Evolutionary conservation across 2,329 filamentous ascomycete genomes (phyloP), one percentile per base, ranked within the genome.

Genomic region (Beauveria sp.): DNA sequence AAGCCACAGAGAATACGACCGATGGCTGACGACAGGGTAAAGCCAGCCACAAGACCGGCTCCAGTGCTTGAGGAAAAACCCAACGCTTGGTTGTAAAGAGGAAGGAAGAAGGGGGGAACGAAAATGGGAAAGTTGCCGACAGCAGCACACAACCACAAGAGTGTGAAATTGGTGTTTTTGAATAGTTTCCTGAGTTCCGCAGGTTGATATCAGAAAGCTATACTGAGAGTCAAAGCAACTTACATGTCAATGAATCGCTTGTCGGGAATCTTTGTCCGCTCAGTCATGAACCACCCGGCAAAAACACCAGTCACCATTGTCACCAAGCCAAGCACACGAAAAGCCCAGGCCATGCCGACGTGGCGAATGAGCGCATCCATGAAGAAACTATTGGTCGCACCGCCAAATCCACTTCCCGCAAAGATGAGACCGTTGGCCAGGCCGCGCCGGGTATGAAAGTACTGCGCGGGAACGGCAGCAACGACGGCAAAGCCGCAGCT

Each of bases 91-190:
- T 76, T 77, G 64, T 84, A 85, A 0, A 85, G 72, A 0, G 84
- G 84, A 1, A 86, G 70, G 67, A 86, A 86, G 72, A 84, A 87
- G 0, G 83, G 81, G 0, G 84, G 82, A 0, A 86, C 82, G 60
- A 85, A 79, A 16, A 86, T 76, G 0, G 84, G 80, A 63, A 87
- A 87, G 2, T 81, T 85, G 1, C 77, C 83, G 9, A 86, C 75
- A 0, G 77, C 80, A 1, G 82, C 80, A 3, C 78, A 78, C 2
- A 81, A 65, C 66, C 86, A 85, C 20, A 87, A 68, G 2, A 80
- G 69, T 3, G 73, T 65, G 67, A 86, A 86, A 9, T 75, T 77
- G 18, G 77, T 59, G 58, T 83, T 76, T 26, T 76, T 76, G 67
- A 86, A 84, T 2, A 85, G 72, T 26, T 72, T 71, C 79, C 78